Conservation (phyloP, 352 stramenopile genomes). For the Phytophthora syringae region DNA sequence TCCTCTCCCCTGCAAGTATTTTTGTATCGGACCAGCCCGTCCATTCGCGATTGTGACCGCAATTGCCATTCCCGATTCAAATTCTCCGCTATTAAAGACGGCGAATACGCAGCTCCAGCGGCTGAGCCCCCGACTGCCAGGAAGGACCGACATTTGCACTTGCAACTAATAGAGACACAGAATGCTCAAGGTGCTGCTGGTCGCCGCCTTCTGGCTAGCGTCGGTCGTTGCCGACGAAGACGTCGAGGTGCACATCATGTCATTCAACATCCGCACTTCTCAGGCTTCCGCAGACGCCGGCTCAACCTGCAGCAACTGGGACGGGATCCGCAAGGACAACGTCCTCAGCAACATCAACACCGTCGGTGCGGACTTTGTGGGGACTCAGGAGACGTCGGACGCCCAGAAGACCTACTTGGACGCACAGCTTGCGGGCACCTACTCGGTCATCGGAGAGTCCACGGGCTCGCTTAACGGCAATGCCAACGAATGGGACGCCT, state of each 20-base stretch:
- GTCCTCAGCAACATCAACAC: conserved; percentile 63
- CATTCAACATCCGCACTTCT: conserved; percentile 85
- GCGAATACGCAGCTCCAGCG: not conserved
- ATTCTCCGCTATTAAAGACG: conserved; percentile 13
- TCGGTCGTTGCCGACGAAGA: conserved; percentile 35
- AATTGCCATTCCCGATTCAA: conserved; percentile 28
- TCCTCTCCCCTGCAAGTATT: conserved; percentile 29
- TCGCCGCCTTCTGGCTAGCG: conserved; percentile 26
- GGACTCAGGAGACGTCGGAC: conserved; percentile 84
- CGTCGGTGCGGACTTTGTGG: conserved; percentile 71
- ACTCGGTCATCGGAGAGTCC: conserved; percentile 65
- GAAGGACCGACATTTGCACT: too few relatives aligned
- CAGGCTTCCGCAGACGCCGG: conserved; percentile 47
- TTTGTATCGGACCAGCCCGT: conserved; percentile 30
- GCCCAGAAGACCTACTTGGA: conserved; percentile 72
- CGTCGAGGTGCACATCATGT: conserved; percentile 67
- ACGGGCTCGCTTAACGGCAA: conserved; percentile 68
- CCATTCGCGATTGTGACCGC: conserved; percentile 26
- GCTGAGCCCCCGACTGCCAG: too few relatives aligned
- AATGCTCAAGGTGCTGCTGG: conserved; percentile 33
- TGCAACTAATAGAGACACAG: not conserved
- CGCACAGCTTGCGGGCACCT: conserved; percentile 52
- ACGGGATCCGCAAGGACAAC: conserved; percentile 68
- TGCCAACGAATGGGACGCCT: conserved; percentile 59
- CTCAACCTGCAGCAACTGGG: conserved; percentile 65